Evolutionary conservation across 1,139 yeast genomes (phyloP), one percentile per base, ranked within the genome.

Genomic region (Diutina sp.): DNA sequence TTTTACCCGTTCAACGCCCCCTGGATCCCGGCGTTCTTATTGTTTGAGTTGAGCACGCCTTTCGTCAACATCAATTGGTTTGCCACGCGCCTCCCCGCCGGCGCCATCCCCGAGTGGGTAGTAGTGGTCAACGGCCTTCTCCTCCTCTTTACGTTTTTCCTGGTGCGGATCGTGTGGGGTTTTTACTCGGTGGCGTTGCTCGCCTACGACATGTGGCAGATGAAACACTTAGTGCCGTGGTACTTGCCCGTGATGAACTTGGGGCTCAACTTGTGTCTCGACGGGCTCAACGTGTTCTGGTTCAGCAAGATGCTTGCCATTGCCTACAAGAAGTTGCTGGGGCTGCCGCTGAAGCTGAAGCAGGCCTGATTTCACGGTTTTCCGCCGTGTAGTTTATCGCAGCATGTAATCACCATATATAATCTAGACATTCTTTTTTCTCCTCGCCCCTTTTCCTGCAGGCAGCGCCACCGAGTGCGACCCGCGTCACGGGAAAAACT

Each of bases 31-130:
- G 82, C 85, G 9, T 93, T 93, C 70, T 76, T 93, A 64, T 65
- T 90, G 59, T 93, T 93, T 72, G 99, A 93, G 71, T 77, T 87
- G 58, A 88, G 96, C 25, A 93, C 97, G 8, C 98, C 99, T 12
- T 91, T 91, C 67, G 84, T 93, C 58, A 91, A 93, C 71, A 69
- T 90, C 61, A 87, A 96, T 71, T 91, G 97, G 97, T 85, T 88
- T 67, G 88, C 93, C 2, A 73, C 87, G 56, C 85, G 85, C 64
- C 78, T 88, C 57, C 90, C 95, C 1, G 74, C 75, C 4, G 82
- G 83, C 7, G 69, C 79, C 16, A 65, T 85, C 58, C 76, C 83
- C 55, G 79, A 76, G 45, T 73, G 69, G 61, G 64, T 83, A 57
- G 80, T 84, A 58, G 63, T 82, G 56, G 62, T 84, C 59, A 93